Evolutionary conservation across 129 eudicot species (phyloP), one percentile per base, ranked within the genome.

Genomic region (Dittrichia graveolens): DNA sequence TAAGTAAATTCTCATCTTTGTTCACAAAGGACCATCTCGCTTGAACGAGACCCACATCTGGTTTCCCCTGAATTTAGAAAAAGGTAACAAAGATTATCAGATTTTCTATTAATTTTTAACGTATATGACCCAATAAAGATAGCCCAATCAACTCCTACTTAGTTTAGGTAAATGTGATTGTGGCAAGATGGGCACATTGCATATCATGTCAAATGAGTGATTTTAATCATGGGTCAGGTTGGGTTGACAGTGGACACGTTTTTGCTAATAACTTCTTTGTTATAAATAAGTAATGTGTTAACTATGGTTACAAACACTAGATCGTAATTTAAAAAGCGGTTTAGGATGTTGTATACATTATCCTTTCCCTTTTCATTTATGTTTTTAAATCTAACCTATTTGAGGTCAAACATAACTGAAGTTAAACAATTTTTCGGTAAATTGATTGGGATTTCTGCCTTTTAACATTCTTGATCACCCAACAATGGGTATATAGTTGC

Each of bases 11-110:
- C 46, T 92, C 98, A 10, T 92, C 98, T 80, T 87, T 89, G 78
- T 92, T 92, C 42, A 92, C 98, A 61, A 87, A 92, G 3, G 92
- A 79, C 98, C 98, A 92, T 38, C 96, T 85, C 6, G 98, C 95
- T 65, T 92, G 98, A 61, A 92, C 98, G 37, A 92, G 85, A 24
- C 89, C 97, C 63, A 92, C 49, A 9, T 92, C 97, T 18, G 96
- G 93, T 35, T 89, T 89, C 55, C 91, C 91, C 97, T 92, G 89
- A 61, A 61, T 66, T 39, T 43, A 0, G 31, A 71, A 16, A 66
- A 63, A 41, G 37, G 58, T 69, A 78, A 43, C 10, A 49, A 77
- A 53, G 35, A 55, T 65, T 69, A 61, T 7, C 55, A 44, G 45
- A 54, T 41, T 18, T 41, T 56, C n/a, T 56, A 4, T 7, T 19